Base-by-base conservation (phyloP, 2,329 filamentous ascomycete genomes). In the Tolypocladium inflatum region DNA sequence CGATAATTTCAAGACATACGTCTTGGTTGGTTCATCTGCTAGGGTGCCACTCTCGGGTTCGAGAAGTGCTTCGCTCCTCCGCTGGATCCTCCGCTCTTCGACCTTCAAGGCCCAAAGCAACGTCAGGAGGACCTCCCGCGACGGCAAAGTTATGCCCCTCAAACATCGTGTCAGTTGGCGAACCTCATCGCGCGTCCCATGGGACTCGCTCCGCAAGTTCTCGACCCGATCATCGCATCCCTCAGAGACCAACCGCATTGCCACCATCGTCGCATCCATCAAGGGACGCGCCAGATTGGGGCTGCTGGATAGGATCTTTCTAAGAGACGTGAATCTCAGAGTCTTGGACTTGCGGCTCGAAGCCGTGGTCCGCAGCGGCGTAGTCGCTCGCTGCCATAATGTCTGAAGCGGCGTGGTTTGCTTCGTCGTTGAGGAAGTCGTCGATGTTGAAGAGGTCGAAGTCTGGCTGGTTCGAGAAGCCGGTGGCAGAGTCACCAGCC, bases 271-370 rank as follows among this genome's bases (percentile, higher is more conserved):
- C 85, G 85, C 85, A 87, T 87, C 84, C 84, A 74, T 76, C 68
- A 87, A 77, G 69, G 85, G 85, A 87, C 85, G 85, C 85, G 85
- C 85, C 85, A 87, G 79, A 73, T 76, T 80, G 81, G 84, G 84
- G 84, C 84, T 87, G 85, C 85, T 81, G 83, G 85, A 81, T 81
- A 87, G 80, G 73, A 87, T 84, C 77, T 79, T 83, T 76, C 76
- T 78, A 74, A 84, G 81, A 74, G 78, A 78, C 68, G 78, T 80
- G 77, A 82, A 75, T 80, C 81, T 81, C 76, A 84, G 74, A 71
- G 78, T 84, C 75, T 77, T 77, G 72, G 74, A 80, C 73, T 73
- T 77, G 73, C 75, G 74, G 76, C 70, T 78, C 74, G 74, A 75
- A 72, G 66, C 78, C 74, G 74, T 76, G 73, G 69, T 80, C 79